phyloP scores from a whole-genome alignment of 805 yeast species.

The Saturnispora besseyi region DNA sequence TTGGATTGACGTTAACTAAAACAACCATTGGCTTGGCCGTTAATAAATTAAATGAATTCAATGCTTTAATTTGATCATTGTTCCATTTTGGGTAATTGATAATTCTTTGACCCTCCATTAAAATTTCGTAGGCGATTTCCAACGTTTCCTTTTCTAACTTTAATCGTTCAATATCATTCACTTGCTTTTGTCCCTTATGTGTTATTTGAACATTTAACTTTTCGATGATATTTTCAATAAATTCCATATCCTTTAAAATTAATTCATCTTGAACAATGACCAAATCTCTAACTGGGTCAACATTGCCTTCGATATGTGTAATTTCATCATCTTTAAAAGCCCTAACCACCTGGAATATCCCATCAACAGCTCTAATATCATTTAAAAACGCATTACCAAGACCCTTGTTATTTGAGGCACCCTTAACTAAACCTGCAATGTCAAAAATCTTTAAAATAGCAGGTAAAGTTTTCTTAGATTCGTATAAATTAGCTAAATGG shows the following conservation, averaged over 20 bases:
- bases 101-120: constrained; percentile 81
- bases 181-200: constrained; percentile 79
- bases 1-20: constrained; percentile 82
- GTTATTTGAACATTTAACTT: constrained; percentile 65
- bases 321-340: constrained; percentile 57
- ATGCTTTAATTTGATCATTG: constrained; percentile 80
- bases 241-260: constrained; percentile 59
- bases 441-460: constrained; percentile 52
- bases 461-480: constrained; percentile 43
- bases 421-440: constrained; percentile 62
- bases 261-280: constrained; percentile 58
- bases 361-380: constrained; percentile 64
- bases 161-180: constrained; percentile 47
- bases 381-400: constrained; percentile 65
- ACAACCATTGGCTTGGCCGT: constrained; percentile 95
- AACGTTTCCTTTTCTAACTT: constrained; percentile 80
- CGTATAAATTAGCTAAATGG: constrained; percentile 37
- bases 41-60: constrained; percentile 77
- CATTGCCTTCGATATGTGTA: constrained; percentile 55
- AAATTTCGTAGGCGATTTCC: constrained; percentile 62
- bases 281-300: constrained; percentile 57
- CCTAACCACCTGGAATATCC: constrained; percentile 60
- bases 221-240: constrained; percentile 51
- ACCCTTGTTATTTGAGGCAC: constrained; percentile 59
- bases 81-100: constrained; percentile 77